Conservation (phyloP, 306 rosid species). For the Citrullus mucosospermus region DNA sequence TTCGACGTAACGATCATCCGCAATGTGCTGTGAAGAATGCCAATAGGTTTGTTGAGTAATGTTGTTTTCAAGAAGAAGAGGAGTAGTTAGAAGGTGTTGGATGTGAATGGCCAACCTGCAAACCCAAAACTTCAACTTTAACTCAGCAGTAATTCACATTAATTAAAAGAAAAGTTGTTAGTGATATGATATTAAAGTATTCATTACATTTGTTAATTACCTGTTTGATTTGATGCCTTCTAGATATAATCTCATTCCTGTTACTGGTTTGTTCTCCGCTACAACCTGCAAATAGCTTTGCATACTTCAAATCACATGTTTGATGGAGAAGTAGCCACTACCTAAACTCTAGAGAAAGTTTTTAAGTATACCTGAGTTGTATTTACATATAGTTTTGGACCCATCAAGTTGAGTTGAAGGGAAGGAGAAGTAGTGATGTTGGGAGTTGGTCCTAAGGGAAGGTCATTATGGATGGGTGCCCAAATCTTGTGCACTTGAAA, state of each 20-base stretch:
- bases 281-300: slow-evolving; percentile 28
- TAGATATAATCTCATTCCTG: slow-evolving; percentile 78
- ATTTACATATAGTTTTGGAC: slow-evolving; percentile 69
- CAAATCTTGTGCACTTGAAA: slow-evolving; percentile 69
- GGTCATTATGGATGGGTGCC: slow-evolving; percentile 83
- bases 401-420: slow-evolving; percentile 58
- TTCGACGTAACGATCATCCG: slow-evolving; percentile 42
- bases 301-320: neutral
- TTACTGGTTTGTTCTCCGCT: slow-evolving; percentile 61
- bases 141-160: too few relatives aligned
- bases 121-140: neutral
- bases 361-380: slow-evolving; percentile 32
- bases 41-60: slow-evolving; percentile 30
- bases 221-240: slow-evolving; percentile 92
- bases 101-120: slow-evolving; percentile 73
- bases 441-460: slow-evolving; percentile 51
- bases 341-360: too few relatives aligned
- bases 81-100: slow-evolving; percentile 58
- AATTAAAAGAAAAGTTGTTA: too few relatives aligned
- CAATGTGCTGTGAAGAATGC: slow-evolving; percentile 48
- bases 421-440: slow-evolving; percentile 50
- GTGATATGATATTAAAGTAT: too few relatives aligned
- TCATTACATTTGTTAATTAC: slow-evolving; percentile 11
- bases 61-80: slow-evolving; percentile 33
- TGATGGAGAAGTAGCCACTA: too few relatives aligned